Evolutionary conservation across 2,329 filamentous ascomycete species (phyloP).

Genomic region (Apiospora rasikravindrae): DNA sequence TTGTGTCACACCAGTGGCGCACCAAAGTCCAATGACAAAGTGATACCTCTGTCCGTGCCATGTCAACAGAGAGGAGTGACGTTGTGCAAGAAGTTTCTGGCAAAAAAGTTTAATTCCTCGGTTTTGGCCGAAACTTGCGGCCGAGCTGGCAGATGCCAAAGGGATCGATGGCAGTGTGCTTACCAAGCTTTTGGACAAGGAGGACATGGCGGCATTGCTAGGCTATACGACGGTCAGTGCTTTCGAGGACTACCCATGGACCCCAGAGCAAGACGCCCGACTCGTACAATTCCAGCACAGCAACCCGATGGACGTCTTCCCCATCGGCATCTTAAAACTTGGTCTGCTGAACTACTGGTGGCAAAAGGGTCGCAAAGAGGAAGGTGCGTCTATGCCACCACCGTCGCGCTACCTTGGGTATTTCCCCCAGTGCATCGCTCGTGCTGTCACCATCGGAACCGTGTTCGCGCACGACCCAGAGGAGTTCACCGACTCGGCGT

Average conservation of each 20-base stretch:
- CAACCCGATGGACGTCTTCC: neutral
- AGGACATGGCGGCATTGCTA: too few species aligned
- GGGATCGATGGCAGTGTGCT: too few species aligned
- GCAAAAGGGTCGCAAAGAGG: too few species aligned
- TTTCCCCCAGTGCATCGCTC: neutral
- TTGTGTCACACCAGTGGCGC: too few species aligned
- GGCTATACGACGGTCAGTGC: neutral
- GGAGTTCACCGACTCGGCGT: neutral
- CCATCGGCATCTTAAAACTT: neutral
- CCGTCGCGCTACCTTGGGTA: neutral
- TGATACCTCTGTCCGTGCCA: too few species aligned
- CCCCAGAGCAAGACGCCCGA: neutral
- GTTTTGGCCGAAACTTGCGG: too few species aligned
- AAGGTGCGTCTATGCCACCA: neutral
- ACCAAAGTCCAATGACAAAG: too few species aligned
- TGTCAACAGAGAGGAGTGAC: too few species aligned
- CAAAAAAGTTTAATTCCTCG: too few species aligned
- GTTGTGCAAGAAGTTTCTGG: too few species aligned
- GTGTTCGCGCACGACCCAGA: neutral
- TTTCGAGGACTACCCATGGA: neutral
- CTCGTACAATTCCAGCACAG: neutral
- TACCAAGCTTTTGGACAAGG: too few species aligned
- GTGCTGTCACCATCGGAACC: neutral
- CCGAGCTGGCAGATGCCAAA: too few species aligned
- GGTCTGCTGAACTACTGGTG: neutral